Evolutionary conservation across 2,329 filamentous ascomycete species (phyloP), one percentile per base, ranked within the genome.

Genomic region (Colletotrichum incanum): DNA sequence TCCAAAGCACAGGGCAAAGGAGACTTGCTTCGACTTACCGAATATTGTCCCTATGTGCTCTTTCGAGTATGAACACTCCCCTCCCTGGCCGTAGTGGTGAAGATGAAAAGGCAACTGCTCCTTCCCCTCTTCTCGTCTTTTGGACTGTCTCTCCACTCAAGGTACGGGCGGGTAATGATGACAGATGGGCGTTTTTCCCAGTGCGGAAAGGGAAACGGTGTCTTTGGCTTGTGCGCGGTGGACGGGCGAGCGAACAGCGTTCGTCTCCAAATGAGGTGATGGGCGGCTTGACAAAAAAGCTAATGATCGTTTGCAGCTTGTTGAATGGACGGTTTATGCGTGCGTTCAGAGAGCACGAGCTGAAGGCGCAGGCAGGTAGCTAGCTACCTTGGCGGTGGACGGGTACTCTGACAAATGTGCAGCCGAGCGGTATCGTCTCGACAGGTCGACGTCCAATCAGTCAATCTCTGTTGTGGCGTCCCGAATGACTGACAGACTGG

Each of bases 191-290:
- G 14, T 50, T 63, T 39, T 66, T 47, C 28, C 52, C 45, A 9
- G 20, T 34, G 26, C 34, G 23, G 52, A 41, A 54, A 28, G 56
- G 45, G 43, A 52, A 43, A 62, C 37, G 49, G 37, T 61, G 34
- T 67, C 50, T 67, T 23, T 67, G 56, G 55, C 18, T 67, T 58
- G 56, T 62, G 63, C 64, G 64, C 26, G 23, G 49, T n/a, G 43
- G 31, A 56, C 39, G 58, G 31, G 26, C 41, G 39, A 58, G 63
- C 39, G 60, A 61, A 71, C 63, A 71, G 56, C 64, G 68, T 71
- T 71, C 64, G 68, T 67, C 68, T 63, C 65, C 68, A 52, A 50
- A 71, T 71, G 68, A 71, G 45, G 68, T 54, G 68, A 67, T 67
- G 47, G 62, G 64, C 58, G 64, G 68, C 68, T 71, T 71, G 68